These are phyloP conservation scores for Phalaenopsis hybrid DNA, from an alignment of 116 monocot species.

Conservation along the genomic window DNA sequence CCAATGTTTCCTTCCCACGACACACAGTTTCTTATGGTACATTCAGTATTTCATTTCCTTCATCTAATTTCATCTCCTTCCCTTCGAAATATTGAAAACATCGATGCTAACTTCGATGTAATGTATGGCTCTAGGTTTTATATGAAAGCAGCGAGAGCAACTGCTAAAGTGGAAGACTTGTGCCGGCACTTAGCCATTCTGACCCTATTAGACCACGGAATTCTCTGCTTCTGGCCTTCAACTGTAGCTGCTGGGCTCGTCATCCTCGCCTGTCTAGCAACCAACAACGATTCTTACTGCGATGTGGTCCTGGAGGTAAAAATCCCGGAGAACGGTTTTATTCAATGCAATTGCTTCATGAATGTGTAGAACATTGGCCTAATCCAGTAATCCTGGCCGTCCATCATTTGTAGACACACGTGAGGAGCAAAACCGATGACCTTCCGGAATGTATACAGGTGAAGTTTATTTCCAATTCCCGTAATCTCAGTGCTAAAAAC, in stretches of 20 bases:
- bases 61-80: not conserved
- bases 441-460: constrained; percentile 88
- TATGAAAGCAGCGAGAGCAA: constrained; percentile 72
- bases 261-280: constrained; percentile 72
- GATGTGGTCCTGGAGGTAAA: constrained; percentile 70
- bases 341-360: not conserved
- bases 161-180: constrained; percentile 43
- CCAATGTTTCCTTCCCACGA: constrained; percentile 69
- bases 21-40: constrained; percentile 85
- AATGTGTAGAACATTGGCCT: too few species aligned
- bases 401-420: constrained; percentile 56
- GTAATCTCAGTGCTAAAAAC: not conserved
- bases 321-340: not conserved
- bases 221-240: constrained; percentile 84
- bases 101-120: not conserved
- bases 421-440: constrained; percentile 75
- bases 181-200: constrained; percentile 59
- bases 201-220: constrained; percentile 62
- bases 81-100: too few species aligned
- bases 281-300: constrained; percentile 48
- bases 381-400: not conserved
- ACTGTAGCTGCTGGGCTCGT: constrained; percentile 83
- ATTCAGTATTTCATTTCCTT: not conserved
- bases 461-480: not conserved
- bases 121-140: constrained; percentile 57